Base-by-base conservation (phyloP, 768 basidiomycete genomes). In the Tylopilus sp. region DNA sequence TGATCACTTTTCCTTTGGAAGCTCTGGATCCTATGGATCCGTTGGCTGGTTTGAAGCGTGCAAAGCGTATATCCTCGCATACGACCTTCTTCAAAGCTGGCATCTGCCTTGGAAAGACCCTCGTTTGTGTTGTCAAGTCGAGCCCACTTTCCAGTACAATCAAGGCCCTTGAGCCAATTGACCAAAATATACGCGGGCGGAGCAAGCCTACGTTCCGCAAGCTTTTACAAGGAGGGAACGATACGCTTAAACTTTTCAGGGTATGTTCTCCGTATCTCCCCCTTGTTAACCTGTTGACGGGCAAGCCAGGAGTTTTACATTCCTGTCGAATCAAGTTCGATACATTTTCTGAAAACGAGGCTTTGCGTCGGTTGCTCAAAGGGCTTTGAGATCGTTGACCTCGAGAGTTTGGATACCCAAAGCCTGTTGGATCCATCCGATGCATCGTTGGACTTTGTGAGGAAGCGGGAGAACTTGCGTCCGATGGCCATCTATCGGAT, bases 71-170 rank as follows among this genome's bases (percentile, higher is more conserved):
- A 64, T 91, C 96, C 0, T 89, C 92, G 0, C 95, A 98, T 69
- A 98, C 94, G 0, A 88, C 92, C 3, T 98, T 98, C 75, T 98
- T 99, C 82, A 98, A 98, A 71, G 88, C 92, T 10, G 97, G 97
- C 0, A 81, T 87, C 40, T 99, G 96, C 66, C 78, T 98, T 24
- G 92, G 90, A 33, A 83, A 86, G 53, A 90, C 91, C 17, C 81
- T 99, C 12, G 93, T 99, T 44, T 98, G 97, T 65, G 89, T 98
- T 42, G 96, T 98, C 65, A 99, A 98, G 74, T 90, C 92, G 2
- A 92, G 88, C 57, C 92, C 92, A 48, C 74, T 97, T 47, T 96
- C 93, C 17, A 98, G 92, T 60, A 98, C 96, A 21, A 97, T 98
- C 78, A 98, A 98, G 78, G 87, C 91, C 2, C 78, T 98, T 52